Percentiles rank a stretch among this genome's conserved stretches.
These are phyloP conservation scores for Calendula officinalis DNA, from an alignment of 129 eudicot species.

Conservation along the genomic window DNA sequence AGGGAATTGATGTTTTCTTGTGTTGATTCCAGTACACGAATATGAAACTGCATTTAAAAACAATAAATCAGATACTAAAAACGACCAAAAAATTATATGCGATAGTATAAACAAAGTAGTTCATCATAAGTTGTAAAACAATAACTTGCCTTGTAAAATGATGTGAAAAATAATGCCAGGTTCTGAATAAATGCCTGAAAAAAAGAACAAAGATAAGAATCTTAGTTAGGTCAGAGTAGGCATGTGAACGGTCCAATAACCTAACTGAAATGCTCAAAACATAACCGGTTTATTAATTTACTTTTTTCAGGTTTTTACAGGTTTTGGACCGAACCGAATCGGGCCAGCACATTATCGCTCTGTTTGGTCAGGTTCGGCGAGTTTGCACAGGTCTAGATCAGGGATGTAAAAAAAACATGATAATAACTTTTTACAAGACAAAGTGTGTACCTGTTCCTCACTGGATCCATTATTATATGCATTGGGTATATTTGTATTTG, in stretches of 20 bases:
- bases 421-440: neutral
- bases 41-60: constrained; percentile 64
- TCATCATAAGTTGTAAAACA: neutral
- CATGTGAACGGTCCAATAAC: too few species aligned
- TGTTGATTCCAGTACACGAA: constrained; percentile 74
- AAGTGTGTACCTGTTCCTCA: constrained; percentile 77
- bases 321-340: too few species aligned
- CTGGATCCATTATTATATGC: constrained; percentile 79
- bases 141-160: constrained; percentile 77
- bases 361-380: too few species aligned
- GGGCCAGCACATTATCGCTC: too few species aligned
- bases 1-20: constrained; percentile 75
- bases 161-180: constrained; percentile 88
- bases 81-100: neutral
- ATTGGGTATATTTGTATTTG: constrained; percentile 63
- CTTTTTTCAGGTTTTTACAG: too few species aligned
- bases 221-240: too few species aligned
- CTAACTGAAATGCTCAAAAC: too few species aligned
- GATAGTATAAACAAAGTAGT: neutral
- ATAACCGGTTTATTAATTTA: too few species aligned
- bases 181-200: constrained; percentile 96
- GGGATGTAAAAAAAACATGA: neutral
- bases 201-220: constrained; percentile 1
- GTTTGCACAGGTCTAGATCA: too few species aligned
- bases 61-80: constrained; percentile 1